Evolutionary conservation across 1,284 basidiomycete genomes (phyloP).

Genomic region (Sporisorium iseilematis-ciliati): DNA sequence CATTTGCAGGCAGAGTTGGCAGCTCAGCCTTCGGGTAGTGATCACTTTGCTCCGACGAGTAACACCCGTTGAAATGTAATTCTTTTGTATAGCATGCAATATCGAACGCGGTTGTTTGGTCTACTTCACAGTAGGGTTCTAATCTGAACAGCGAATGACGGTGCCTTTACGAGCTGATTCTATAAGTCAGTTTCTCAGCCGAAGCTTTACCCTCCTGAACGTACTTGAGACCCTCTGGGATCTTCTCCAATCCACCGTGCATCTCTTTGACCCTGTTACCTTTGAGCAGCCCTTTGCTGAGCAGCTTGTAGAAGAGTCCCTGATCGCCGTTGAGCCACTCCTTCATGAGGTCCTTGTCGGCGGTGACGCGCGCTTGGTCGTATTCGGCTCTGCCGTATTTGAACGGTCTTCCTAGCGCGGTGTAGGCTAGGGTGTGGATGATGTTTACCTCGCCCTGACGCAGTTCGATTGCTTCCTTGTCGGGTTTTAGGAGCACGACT

Average conservation of each 20-base stretch:
- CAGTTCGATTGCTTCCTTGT: slow-evolving; percentile 53
- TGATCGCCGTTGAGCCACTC: slow-evolving; percentile 51
- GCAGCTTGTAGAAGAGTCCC: slow-evolving; percentile 53
- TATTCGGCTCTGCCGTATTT: slow-evolving; percentile 52
- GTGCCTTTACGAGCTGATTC: slow-evolving; percentile 34
- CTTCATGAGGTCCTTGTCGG: slow-evolving; percentile 43
- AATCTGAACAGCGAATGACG: not conserved
- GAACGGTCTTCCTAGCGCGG: slow-evolving; percentile 54
- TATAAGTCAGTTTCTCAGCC: slow-evolving; percentile 62
- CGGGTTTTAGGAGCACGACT: slow-evolving; percentile 58
- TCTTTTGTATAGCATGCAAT: too few species aligned
- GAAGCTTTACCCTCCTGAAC: slow-evolving; percentile 60
- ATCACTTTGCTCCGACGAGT: slow-evolving; percentile 16
- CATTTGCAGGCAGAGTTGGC: slow-evolving; percentile 20
- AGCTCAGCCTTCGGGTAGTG: slow-evolving; percentile 5
- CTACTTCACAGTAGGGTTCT: not conserved
- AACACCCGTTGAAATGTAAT: slow-evolving; percentile 11
- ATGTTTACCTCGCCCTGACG: slow-evolving; percentile 58
- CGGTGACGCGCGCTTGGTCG: slow-evolving; percentile 34
- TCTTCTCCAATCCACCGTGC: slow-evolving; percentile 51
- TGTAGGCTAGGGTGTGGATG: slow-evolving; percentile 61
- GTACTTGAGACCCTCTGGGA: slow-evolving; percentile 57
- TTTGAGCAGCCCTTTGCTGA: slow-evolving; percentile 45
- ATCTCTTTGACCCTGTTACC: slow-evolving; percentile 60
- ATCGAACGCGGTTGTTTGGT: too few species aligned